Evolutionary conservation across 2,329 filamentous ascomycete species (phyloP), one percentile per base, ranked within the genome.

Genomic region (Helotiales sp.): DNA sequence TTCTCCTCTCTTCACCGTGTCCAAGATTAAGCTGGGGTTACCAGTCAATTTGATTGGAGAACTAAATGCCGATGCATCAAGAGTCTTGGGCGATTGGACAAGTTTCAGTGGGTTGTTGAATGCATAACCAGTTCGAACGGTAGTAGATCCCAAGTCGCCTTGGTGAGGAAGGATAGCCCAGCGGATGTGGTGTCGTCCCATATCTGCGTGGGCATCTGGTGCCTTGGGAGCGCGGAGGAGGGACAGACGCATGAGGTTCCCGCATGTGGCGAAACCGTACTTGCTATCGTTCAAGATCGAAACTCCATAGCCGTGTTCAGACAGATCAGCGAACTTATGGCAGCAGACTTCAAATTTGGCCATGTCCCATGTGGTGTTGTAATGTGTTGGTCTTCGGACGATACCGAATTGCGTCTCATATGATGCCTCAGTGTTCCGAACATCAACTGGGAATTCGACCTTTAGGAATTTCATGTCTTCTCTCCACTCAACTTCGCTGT

Each of bases 381-480:
- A 98, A 76, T 99, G 95, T 0, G 95, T 99, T 2, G 95, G 93
- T 29, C 95, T 85, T 65, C 86, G 86, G 62, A 95, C 87, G 66
- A 97, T 85, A 66, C 93, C 93, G 70, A 91, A 98, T 69, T 96
- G 93, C 7, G 91, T 96, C 74, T 99, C 95, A 73, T 99, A 99
- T 12, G 87, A 90, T 30, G 95, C 95, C 74, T 97, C 92, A 0
- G 89, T 96, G 74, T 93, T 97, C 66, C 86, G 84, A 62, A 98
- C 82, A 68, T 96, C 88, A 62, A 97, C 93, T 0, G 95, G 93
- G 76, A 99, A 99, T 73, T 99, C 95, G 51, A 98, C 93, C 79
- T 99, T 99, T 70, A 99, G 83, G 80, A 98, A 98, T 71, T 95
- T 96, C 88, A 95, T 97, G 12, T 86, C 91, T 74, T 99, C 95